Base-by-base conservation (phyloP, 2,329 filamentous ascomycete species). In the Phialophora expanda region DNA sequence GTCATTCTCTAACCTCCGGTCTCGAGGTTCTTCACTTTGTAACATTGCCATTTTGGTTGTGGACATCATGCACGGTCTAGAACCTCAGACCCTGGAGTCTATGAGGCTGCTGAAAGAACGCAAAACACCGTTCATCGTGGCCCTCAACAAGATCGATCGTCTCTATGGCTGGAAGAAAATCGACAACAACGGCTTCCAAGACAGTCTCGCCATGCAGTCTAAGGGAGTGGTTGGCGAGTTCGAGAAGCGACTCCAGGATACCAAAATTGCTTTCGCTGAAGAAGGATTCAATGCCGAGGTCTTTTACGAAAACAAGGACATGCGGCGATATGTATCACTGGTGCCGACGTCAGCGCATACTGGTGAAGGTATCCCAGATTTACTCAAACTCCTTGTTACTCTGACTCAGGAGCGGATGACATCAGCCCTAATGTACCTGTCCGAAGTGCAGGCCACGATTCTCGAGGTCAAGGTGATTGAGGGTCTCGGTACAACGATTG, bases 11-110 rank as follows among this genome's bases (percentile, higher is more conserved):
- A 99, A 99, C 81, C 82, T 99, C 71, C 91, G 96, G 75, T 97
- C 94, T 72, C 89, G 96, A 82, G 95, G 95, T 81, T 98, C 95
- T 48, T 98, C 93, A 14, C 91, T 99, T 66, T 99, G 96, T 81
- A 99, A 99, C 84, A 99, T 99, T 81, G 95, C 95, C 74, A 99
- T 99, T 77, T 84, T 99, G 72, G 96, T 99, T 50, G 94, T 99
- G 73, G 95, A 99, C 83, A 99, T 99, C 75, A 98, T 99, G 95
- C 95, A 99, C 86, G 96, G 96, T 77, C 87, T 99, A 55, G 95
- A 99, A 80, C 94, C 90, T 20, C 95, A 99, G 80, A 99, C 95
- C 17, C 85, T 98, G 34, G 96, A 99, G 81, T 99, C 95, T 1
- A 98, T 99, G 92, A 90, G 89, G 73, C 83, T 99, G 70, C 87